Evolutionary conservation across 2,329 filamentous ascomycete genomes (phyloP), one percentile per base, ranked within the genome.

Genomic region (Alternaria sp.): DNA sequence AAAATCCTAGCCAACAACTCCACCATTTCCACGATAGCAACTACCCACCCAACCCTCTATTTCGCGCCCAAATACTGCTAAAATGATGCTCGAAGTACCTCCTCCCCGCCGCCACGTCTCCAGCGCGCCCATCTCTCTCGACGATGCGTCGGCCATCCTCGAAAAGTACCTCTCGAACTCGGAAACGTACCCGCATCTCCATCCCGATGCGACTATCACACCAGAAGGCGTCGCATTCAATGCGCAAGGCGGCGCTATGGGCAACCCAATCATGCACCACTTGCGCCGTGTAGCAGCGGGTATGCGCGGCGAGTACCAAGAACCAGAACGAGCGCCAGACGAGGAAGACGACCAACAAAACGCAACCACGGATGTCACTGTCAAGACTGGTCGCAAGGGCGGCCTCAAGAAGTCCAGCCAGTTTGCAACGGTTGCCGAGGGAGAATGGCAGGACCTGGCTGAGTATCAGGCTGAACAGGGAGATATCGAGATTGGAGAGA

Each of bases 271-370:
- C 14, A 78, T 88, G 56, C 84, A 86, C 71, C 85, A 87, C 69
- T 73, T 88, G 49, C 79, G 82, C 41, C 81, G 86, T 51, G 83
- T 88, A 9, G 84, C 85, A 65, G 82, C 83, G 6, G 86, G 86
- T 0, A 67, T 88, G 62, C 73, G 79, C 20, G 86, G 86, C 21
- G 85, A 87, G 75, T 81, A 80, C 65, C 72, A 87, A 25, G 83
- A 79, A 67, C 79, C 79, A 0, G 82, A 84, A 58, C 74, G 81
- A 9, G 78, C 73, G 30, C 73, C 82, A 10, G 83, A 84, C 64
- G 64, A 78, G 7, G 76, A 78, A 41, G 79, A 78, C 20, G 78
- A 76, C 25, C 54, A 25, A 14, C 50, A 28, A 15, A 47, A n/a
- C 12, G 7, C 51, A 12, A 62, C 25, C 20, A 53, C 46, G 9